A percentile compares a stretch with the other conserved stretches of the same genome.
Evolutionary conservation across 805 yeast genomes (phyloP).

Genomic region (Jamesozyma piceae): DNA sequence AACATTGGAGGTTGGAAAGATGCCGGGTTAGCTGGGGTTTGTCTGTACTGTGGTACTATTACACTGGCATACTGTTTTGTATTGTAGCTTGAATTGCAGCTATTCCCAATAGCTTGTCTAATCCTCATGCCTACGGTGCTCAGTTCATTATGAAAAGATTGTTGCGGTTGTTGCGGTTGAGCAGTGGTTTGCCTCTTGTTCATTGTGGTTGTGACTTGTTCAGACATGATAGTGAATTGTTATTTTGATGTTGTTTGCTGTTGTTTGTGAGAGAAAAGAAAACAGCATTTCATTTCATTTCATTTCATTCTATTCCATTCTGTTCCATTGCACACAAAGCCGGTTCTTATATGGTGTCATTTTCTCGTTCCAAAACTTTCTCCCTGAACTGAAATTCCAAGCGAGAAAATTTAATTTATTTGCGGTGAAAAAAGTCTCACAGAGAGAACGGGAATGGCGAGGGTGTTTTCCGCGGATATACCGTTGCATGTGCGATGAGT

Average conservation of each 20-base stretch:
- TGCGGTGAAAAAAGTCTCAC: no score
- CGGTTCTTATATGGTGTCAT: no score
- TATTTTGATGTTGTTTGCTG: background rate
- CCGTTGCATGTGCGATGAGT: no score
- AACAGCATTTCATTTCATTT: background rate
- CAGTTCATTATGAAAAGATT: conserved; percentile 21
- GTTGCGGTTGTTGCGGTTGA: background rate
- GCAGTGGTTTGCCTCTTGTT: background rate
- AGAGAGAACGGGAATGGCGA: no score
- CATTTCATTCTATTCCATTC: background rate
- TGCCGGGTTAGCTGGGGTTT: background rate
- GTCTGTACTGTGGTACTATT: conserved; percentile 22
- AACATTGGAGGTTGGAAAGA: conserved; percentile 25
- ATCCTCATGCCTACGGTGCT: conserved; percentile 63
- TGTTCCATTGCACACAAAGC: no score
- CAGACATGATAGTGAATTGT: no score
- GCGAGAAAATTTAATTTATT: no score
- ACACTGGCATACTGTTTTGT: conserved; percentile 19
- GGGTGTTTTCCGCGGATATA: no score
- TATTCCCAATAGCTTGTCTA: conserved; percentile 47
- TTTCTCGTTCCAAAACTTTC: no score
- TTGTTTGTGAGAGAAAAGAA: background rate
- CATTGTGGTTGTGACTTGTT: background rate
- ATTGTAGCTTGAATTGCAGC: background rate
- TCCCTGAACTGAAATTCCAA: no score